phyloP scores from a whole-genome alignment of 805 yeast species.

The Teunomyces kruisii region DNA sequence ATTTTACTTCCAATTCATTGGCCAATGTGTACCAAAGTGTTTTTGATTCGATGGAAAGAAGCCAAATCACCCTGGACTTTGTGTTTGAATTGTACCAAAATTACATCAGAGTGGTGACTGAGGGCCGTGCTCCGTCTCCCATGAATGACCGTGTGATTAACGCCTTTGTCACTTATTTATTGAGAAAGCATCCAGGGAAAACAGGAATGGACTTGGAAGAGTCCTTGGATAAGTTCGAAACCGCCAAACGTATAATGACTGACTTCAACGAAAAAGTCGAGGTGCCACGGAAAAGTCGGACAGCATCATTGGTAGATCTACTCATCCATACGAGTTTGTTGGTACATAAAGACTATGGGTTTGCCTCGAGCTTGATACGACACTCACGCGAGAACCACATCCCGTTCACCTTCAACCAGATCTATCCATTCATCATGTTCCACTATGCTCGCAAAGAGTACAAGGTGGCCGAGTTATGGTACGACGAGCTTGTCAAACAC shows the following conservation, averaged over 20 bases:
- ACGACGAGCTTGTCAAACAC: constrained; percentile 28
- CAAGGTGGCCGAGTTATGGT: constrained; percentile 38
- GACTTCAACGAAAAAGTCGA: constrained; percentile 20
- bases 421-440: constrained; percentile 37
- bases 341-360: constrained; percentile 32
- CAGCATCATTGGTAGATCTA: constrained; percentile 27
- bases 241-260: constrained; percentile 26
- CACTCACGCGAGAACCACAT: constrained; percentile 22
- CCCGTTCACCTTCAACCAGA: constrained; percentile 40
- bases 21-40: constrained; percentile 24
- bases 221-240: constrained; percentile 12
- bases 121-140: background rate
- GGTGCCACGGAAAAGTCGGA: constrained; percentile 13
- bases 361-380: constrained; percentile 32
- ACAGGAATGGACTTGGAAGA: constrained; percentile 16
- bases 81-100: constrained; percentile 20
- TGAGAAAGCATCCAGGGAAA: constrained; percentile 6
- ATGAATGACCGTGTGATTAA: constrained; percentile 11
- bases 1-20: constrained; percentile 19
- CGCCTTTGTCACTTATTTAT: constrained; percentile 9
- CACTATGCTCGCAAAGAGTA: constrained; percentile 32
- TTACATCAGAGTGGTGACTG: constrained; percentile 15
- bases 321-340: constrained; percentile 30
- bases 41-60: constrained; percentile 15
- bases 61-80: constrained; percentile 15